A percentile compares a stretch with the other conserved stretches of the same genome.
Conservation (phyloP, 2,329 filamentous ascomycete genomes). For the Talaromyces sp. region DNA sequence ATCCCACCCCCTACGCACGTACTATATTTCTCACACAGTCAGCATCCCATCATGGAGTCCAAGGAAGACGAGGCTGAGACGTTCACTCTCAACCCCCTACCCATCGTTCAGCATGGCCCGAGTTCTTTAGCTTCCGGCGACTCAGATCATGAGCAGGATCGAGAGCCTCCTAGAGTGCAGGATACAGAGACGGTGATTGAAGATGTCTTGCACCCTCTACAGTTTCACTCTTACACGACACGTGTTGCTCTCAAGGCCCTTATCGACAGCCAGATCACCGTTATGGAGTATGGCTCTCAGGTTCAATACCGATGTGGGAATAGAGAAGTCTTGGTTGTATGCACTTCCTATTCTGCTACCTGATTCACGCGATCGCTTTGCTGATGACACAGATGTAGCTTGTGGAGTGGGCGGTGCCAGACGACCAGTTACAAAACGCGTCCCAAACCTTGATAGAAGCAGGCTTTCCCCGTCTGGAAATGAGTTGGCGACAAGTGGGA, state of each 20-base stretch:
- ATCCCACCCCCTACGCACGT: no score
- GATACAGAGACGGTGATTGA: no score
- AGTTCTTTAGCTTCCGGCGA: no score
- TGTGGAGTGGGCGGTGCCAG: background rate
- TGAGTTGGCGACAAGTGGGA: no score
- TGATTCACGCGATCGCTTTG: background rate
- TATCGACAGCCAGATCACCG: background rate
- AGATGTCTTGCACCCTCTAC: no score
- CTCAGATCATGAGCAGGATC: no score
- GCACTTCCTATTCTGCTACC: background rate
- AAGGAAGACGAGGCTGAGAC: no score
- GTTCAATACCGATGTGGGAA: conserved; percentile 1
- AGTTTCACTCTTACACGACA: background rate
- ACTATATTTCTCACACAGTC: no score
- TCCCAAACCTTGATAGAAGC: background rate
- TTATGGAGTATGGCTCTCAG: background rate
- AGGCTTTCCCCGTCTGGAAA: background rate
- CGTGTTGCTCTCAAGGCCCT: background rate
- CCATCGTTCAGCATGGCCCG: no score
- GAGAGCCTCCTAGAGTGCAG: no score
- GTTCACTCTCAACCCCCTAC: no score
- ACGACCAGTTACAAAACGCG: background rate
- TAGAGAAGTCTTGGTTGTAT: background rate
- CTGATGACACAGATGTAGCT: background rate
- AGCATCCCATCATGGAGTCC: no score